Percentiles rank a stretch among this genome's conserved stretches.
phyloP scores from a whole-genome alignment of 2,329 filamentous ascomycete genomes.

The Nectriaceae sp. region DNA sequence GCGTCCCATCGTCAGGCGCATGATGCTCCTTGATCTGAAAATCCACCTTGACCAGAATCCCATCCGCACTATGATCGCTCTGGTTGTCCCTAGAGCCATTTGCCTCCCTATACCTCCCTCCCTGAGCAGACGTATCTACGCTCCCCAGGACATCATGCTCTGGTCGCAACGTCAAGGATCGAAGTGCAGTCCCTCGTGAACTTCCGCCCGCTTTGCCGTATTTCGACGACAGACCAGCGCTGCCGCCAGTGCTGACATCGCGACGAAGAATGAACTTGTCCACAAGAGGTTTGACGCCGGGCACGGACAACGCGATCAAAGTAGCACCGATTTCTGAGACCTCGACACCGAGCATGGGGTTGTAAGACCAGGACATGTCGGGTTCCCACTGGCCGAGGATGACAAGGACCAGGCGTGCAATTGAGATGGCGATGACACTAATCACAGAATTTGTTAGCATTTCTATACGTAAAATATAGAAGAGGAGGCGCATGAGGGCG shows the following conservation, averaged over 20 bases:
- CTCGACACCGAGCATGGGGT: conserved; percentile 51
- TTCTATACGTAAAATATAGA: too few relatives aligned
- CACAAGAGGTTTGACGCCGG: conserved; percentile 50
- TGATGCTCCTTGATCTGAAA: conserved; percentile 35
- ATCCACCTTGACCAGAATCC: conserved; percentile 39
- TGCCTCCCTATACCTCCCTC: conserved; percentile 20
- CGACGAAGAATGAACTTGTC: conserved; percentile 35
- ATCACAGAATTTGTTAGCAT: too few relatives aligned
- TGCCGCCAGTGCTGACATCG: conserved; percentile 20
- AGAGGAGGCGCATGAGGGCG: too few relatives aligned
- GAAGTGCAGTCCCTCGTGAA: conserved; percentile 30
- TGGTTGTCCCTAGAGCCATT: conserved; percentile 22
- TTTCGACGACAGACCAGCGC: conserved; percentile 23
- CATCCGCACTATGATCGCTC: conserved; percentile 29
- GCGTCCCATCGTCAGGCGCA: conserved; percentile 4
- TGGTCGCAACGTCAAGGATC: conserved; percentile 31
- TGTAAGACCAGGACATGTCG: conserved; percentile 53
- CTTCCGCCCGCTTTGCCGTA: conserved; percentile 22
- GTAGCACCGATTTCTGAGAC: conserved; percentile 53
- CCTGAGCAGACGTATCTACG: conserved; percentile 26
- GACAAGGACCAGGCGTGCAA: conserved; percentile 48
- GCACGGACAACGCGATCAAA: conserved; percentile 51
- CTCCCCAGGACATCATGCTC: conserved; percentile 31
- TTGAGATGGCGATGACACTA: conserved; percentile 51
- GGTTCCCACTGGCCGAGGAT: conserved; percentile 47